These are phyloP conservation scores for Cryoendolithus antarcticus DNA, from an alignment of 2,329 filamentous ascomycete species.

Conservation along the genomic window DNA sequence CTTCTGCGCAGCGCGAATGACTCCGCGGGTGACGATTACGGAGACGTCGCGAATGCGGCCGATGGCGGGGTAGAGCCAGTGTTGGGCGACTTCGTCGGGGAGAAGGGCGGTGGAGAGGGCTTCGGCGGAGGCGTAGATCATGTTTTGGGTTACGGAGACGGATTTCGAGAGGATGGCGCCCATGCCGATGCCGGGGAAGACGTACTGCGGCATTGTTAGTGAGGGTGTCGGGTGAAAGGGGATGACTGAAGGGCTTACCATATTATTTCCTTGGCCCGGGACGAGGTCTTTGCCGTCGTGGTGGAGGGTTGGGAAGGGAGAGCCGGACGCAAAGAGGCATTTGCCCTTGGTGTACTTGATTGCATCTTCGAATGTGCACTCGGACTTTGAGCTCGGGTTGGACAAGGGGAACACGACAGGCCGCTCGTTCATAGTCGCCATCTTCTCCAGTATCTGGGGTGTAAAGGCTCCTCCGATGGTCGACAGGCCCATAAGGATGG, in stretches of 20 bases:
- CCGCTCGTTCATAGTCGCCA: conserved; percentile 51
- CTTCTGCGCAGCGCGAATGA: conserved; percentile 81
- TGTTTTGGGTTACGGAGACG: conserved; percentile 75
- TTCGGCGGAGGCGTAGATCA: conserved; percentile 90
- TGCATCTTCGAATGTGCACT: conserved; percentile 94
- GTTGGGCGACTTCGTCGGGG: conserved; percentile 66
- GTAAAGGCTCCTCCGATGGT: conserved; percentile 94
- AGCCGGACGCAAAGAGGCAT: conserved; percentile 88
- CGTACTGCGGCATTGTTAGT: conserved; percentile 41
- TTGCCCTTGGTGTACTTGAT: conserved; percentile 82
- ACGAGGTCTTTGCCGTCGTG: conserved; percentile 33
- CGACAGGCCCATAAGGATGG: conserved; percentile 84
- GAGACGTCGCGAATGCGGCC: conserved; percentile 85
- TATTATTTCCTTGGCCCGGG: conserved; percentile 60
- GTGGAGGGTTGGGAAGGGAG: conserved; percentile 64
- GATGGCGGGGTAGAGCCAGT: conserved; percentile 83
- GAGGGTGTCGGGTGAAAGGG: background rate
- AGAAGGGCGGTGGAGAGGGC: conserved; percentile 69
- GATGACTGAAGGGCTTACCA: conserved; percentile 24
- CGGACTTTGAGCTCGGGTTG: conserved; percentile 91
- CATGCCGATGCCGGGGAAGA: conserved; percentile 92
- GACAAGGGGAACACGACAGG: conserved; percentile 79
- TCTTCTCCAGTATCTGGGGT: conserved; percentile 60
- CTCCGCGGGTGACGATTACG: conserved; percentile 73
- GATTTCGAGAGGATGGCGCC: conserved; percentile 87